Evolutionary conservation across 495 filamentous ascomycete genomes (phyloP), one percentile per base, ranked within the genome.

Genomic region (Annulohypoxylon bovei): DNA sequence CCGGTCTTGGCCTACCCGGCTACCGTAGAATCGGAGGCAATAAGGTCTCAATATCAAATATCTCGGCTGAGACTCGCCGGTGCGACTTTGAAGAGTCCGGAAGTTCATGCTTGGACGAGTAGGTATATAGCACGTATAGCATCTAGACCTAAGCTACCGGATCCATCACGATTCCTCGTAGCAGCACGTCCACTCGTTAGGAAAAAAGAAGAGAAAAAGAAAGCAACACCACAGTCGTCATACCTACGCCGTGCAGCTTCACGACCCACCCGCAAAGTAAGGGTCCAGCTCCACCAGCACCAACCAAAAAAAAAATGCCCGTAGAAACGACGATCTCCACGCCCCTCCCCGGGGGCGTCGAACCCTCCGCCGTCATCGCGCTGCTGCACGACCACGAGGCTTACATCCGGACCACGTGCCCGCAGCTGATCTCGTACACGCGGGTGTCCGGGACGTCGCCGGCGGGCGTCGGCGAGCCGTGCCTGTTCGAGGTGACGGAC

Each of bases 301-400:
- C n/a, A n/a, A n/a, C n/a, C n/a, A n/a, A n/a, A n/a, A n/a, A n/a
- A n/a, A n/a, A n/a, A n/a, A 20, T 76, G 71, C 14, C 63, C 5
- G 27, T 54, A 46, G 63, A 68, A 30, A 65, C 46, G 9, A 58
- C 54, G 4, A 73, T 76, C 67, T 80, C 85, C 46, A 91, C 89
- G 4, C 82, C 85, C 0, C 81, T 92, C 30, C 90, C 91, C 0
- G 50, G 78, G 0, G 78, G 75, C 28, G 81, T 88, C 32, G 83
- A 85, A 4, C 85, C 83, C 18, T 75, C 85, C 40, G 82, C 83
- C 23, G 88, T 87, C 25, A 74, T 92, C 60, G 76, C 82, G 25
- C 83, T 86, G 16, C 85, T 92, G 3, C 89, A 90, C 65, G 82
- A 88, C 76, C 88, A 82, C 75, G 70, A 72, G 4, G 74, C 78